Base-by-base conservation (phyloP, 352 stramenopile species). In the Nothophytophthora sp. region DNA sequence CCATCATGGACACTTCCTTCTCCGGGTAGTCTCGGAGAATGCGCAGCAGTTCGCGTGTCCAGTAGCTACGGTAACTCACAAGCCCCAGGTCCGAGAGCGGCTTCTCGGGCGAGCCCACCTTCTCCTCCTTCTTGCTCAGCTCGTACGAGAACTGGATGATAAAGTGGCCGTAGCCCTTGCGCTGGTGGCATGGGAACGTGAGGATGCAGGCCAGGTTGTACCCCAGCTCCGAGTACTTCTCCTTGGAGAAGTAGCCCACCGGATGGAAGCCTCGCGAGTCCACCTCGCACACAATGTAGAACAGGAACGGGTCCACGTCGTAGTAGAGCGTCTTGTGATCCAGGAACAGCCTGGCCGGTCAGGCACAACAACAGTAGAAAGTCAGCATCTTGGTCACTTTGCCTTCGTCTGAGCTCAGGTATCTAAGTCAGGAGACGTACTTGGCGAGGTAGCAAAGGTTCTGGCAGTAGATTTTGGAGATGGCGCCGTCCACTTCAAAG, bases 321-420 rank as follows among this genome's bases (percentile, higher is more conserved):
- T 99, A 99, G 76, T 99, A 99, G 13, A 99, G 78, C 30, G 98
- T 99, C 76, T 99, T 99, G 83, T 99, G 97, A 77, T 99, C 97
- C 32, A 99, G 70, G 63, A 99, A 99, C 18, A 99, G 76, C 30
- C 77, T 88, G 23, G 12, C 7, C 33, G 9, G n/a, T 22, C 18
- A 47, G 16, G 11, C n/a, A 43, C 27, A 20, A 20, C 10, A 41
- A 13, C 22, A n/a, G n/a, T n/a, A n/a, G n/a, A n/a, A n/a, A n/a
- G n/a, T n/a, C n/a, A n/a, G n/a, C n/a, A n/a, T n/a, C n/a, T n/a
- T n/a, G n/a, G n/a, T n/a, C n/a, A n/a, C n/a, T n/a, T n/a, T n/a
- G n/a, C n/a, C n/a, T n/a, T n/a, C n/a, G 12, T 23, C 11, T 25
- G 38, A 11, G 7, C n/a, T 25, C 10, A 29, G 8, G 32, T 45